These are phyloP conservation scores for Mortierella sp. DNA, from an alignment of 371 early-diverging fungal species.

Conservation along the genomic window DNA sequence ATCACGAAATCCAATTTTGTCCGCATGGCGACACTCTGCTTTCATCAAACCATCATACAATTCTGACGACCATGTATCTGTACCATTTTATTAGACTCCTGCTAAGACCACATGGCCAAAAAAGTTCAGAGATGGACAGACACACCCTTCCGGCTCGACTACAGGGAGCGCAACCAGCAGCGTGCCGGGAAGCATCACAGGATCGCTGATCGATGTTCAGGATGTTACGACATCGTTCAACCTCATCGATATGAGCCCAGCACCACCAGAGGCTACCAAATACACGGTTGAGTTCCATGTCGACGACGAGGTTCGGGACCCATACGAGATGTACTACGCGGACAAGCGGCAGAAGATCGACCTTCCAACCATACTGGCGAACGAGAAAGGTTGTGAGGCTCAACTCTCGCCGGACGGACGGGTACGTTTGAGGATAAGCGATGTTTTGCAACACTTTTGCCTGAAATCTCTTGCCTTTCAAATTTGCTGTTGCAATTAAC, in stretches of 20 bases:
- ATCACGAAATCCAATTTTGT: neutral
- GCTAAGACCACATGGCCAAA: neutral
- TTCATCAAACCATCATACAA: neutral
- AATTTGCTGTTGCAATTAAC: neutral
- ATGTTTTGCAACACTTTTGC: neutral
- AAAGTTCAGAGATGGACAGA: neutral
- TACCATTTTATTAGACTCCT: neutral
- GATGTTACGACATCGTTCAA: neutral
- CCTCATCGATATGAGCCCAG: conserved; percentile 1
- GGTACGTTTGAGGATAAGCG: conserved; percentile 9
- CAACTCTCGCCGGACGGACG: conserved; percentile 21
- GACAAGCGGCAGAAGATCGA: conserved; percentile 31
- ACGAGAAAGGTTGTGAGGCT: conserved; percentile 18
- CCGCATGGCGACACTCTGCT: neutral
- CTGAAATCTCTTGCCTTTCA: neutral
- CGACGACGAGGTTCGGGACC: conserved; percentile 20
- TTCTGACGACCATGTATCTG: neutral
- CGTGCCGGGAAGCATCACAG: neutral
- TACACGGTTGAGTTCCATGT: conserved; percentile 23
- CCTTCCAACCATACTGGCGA: conserved; percentile 34
- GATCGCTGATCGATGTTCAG: conserved; percentile 1
- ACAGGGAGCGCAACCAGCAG: neutral
- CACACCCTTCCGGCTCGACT: neutral
- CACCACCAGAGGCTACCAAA: neutral
- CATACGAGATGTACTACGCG: conserved; percentile 33